These are phyloP conservation scores for Eutrema japonicum DNA, from an alignment of 345 rosid species.

Conservation along the genomic window DNA sequence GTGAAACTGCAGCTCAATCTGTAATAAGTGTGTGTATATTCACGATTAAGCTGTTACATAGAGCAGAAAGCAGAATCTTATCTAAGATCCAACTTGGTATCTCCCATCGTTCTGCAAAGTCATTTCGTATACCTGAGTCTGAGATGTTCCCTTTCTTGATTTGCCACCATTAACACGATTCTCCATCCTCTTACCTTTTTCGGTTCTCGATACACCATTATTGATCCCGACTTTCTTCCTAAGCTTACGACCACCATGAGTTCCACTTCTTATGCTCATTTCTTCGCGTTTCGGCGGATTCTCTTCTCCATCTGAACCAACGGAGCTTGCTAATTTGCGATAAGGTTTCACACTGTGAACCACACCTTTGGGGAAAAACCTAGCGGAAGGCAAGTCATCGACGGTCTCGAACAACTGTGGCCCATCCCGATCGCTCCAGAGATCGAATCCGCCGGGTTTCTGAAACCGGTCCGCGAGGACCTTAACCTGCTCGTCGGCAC, in stretches of 20 bases:
- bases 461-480: conserved; percentile 91
- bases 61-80: neutral
- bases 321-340: conserved; percentile 28
- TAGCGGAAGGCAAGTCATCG: conserved; percentile 75
- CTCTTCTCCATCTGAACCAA: conserved; percentile 26
- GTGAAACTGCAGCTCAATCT: too few relatives aligned
- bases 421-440: conserved; percentile 79
- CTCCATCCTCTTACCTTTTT: conserved; percentile 34
- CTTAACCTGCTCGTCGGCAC: conserved; percentile 83
- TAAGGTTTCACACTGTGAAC: conserved; percentile 80
- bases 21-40: neutral
- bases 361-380: conserved; percentile 86
- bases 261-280: neutral
- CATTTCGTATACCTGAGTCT: conserved; percentile 39
- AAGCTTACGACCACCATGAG: conserved; percentile 30
- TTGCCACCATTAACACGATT: conserved; percentile 37
- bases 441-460: conserved; percentile 82
- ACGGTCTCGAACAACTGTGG: conserved; percentile 63
- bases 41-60: conserved; percentile 20
- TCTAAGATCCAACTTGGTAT: conserved; percentile 42
- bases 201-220: conserved; percentile 13
- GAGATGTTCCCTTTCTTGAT: conserved; percentile 35
- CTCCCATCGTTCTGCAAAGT: conserved; percentile 45
- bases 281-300: neutral
- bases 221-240: conserved; percentile 30